A percentile compares a stretch with the other conserved stretches of the same genome.
Evolutionary conservation across 2,329 filamentous ascomycete genomes (phyloP).

Genomic region (Epichloe gansuensis): DNA sequence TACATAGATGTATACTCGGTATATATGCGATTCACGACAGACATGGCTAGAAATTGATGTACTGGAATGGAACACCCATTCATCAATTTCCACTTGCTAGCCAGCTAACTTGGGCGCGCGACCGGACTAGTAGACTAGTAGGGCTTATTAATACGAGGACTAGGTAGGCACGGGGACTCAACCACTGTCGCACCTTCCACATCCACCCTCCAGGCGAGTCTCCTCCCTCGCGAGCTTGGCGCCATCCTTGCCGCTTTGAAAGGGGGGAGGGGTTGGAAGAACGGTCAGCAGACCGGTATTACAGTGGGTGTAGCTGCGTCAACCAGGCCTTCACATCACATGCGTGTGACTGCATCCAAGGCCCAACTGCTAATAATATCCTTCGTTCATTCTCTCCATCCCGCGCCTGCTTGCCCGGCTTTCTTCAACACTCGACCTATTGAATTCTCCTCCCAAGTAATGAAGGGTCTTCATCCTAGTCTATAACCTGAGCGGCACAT

Average conservation of each 20-base stretch:
- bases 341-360: background rate
- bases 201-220: background rate
- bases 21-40: no score
- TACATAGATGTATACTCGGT: no score
- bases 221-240: background rate
- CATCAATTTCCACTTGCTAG: no score
- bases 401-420: background rate
- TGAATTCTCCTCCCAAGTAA: background rate
- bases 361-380: background rate
- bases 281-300: constrained; percentile 1
- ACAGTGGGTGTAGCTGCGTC: background rate
- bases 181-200: background rate
- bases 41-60: no score
- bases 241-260: background rate
- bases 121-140: no score
- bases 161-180: no score
- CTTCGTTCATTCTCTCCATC: background rate
- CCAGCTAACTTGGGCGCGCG: no score
- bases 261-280: background rate
- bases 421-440: background rate
- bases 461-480: background rate
- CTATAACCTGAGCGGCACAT: background rate
- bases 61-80: no score
- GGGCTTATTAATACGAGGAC: no score
- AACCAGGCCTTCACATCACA: background rate